These are phyloP conservation scores for Clavispora asparagi DNA, from an alignment of 805 yeast species.

Conservation along the genomic window DNA sequence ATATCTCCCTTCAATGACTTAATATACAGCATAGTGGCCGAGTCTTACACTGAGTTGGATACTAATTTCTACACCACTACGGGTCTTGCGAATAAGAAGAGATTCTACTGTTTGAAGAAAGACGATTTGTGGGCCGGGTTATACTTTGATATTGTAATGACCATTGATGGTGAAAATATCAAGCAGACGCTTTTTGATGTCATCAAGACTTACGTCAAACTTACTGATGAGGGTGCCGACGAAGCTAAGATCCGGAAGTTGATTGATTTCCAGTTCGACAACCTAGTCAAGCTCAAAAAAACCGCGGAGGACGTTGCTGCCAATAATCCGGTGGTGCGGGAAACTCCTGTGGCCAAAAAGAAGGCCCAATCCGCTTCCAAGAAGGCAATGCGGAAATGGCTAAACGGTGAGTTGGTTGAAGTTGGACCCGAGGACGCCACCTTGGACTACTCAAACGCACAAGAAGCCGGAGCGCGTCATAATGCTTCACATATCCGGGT, in stretches of 20 bases:
- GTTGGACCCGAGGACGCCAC: constrained; percentile 12
- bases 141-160: constrained; percentile 35
- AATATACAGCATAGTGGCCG: constrained; percentile 30
- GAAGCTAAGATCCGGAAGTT: constrained; percentile 25
- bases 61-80: constrained; percentile 28
- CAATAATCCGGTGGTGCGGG: not conserved
- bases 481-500: constrained; percentile 7
- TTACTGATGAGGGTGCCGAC: constrained; percentile 20
- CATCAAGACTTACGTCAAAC: constrained; percentile 27
- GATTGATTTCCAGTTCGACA: constrained; percentile 35
- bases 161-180: constrained; percentile 35
- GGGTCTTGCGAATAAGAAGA: constrained; percentile 19
- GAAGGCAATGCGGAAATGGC: constrained; percentile 42
- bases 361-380: constrained; percentile 6
- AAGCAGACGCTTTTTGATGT: constrained; percentile 26
- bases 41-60: constrained; percentile 28
- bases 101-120: constrained; percentile 28
- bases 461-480: constrained; percentile 1
- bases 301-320: constrained; percentile 1
- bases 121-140: constrained; percentile 29
- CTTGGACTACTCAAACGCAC: constrained; percentile 30
- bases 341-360: constrained; percentile 1
- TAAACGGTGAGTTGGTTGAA: constrained; percentile 34
- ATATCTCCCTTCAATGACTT: constrained; percentile 37
- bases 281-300: constrained; percentile 28